Evolutionary conservation across 2,329 filamentous ascomycete species (phyloP), one percentile per base, ranked within the genome.

Genomic region (Capronia coronata): DNA sequence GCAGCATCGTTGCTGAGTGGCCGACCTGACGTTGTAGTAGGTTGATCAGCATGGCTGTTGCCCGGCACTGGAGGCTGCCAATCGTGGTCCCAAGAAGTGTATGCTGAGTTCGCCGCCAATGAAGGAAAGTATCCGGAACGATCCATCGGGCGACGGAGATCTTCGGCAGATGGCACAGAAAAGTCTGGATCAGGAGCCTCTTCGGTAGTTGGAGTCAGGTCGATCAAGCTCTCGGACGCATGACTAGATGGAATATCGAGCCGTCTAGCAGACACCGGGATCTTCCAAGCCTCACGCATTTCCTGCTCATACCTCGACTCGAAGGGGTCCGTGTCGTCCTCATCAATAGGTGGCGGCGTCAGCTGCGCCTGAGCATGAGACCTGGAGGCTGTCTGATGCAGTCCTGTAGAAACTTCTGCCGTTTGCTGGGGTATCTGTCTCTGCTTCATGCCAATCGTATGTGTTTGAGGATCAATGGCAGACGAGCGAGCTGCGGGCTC

Each of bases 181-280:
- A 55, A 55, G 23, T 61, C 63, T 11, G 54, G 58, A 35, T 60
- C 66, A 4, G 66, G 65, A 41, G 57, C 63, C 18, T 57, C 46
- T 55, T 72, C 68, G n/a, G 70, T 70, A 6, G 68, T 72, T 21
- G 72, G 71, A 2, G 71, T 74, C 9, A 73, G 64, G 51, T 73
- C 68, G 40, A 70, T 56, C 6, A 70, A 58, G 23, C 67, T 68
- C 46, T 71, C 69, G 2, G 71, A 71, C 16, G 66, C 65, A 46
- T 70, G 67, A 40, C 61, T 65, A 3, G 69, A 68, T 6, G 64
- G 54, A 39, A 55, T 51, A 52, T 56, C 43, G n/a, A 52, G 45
- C 5, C 32, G 14, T 34, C 48, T 44, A 5, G 49, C 46, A 2
- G 57, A 49, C 4, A 61, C 44, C 21, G 57, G 54, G 11, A 61